Evolutionary conservation across 1,139 yeast genomes (phyloP).

Genomic region (Candida pseudocylindracea): DNA sequence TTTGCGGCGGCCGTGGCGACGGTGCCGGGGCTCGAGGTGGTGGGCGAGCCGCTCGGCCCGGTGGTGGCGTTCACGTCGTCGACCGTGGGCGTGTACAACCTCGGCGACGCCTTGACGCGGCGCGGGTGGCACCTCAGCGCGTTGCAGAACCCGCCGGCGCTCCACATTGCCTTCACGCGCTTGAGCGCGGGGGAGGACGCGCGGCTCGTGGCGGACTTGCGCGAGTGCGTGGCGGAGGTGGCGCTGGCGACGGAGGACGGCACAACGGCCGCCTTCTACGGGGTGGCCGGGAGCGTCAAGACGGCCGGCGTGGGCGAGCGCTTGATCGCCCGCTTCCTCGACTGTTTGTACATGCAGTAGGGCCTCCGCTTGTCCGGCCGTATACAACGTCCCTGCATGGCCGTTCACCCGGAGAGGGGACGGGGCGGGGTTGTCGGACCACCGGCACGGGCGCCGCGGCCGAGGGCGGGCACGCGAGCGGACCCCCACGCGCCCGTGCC

Average conservation of each 20-base stretch:
- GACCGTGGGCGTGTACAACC: conserved; percentile 40
- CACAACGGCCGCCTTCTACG: conserved; percentile 75
- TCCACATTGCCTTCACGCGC: conserved; percentile 74
- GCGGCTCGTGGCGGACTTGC: conserved; percentile 35
- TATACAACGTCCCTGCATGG: too few species aligned
- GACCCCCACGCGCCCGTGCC: too few species aligned
- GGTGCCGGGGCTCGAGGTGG: conserved; percentile 27
- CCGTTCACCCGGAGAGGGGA: too few species aligned
- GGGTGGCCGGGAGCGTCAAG: conserved; percentile 79
- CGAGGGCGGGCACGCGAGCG: too few species aligned
- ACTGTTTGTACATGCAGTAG: conserved; percentile 32
- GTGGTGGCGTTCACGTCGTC: conserved; percentile 44
- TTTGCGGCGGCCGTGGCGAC: conserved; percentile 24
- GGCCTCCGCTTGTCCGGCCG: too few species aligned
- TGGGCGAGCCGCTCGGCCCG: conserved; percentile 73
- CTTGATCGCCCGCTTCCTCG: conserved; percentile 59
- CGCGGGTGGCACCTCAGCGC: conserved; percentile 85
- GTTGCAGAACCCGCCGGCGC: conserved; percentile 73
- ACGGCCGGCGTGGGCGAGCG: conserved; percentile 75
- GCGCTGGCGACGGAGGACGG: conserved; percentile 11
- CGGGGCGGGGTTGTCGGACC: too few species aligned
- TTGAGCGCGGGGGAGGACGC: conserved; percentile 43
- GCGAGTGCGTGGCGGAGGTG: conserved; percentile 16
- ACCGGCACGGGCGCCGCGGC: too few species aligned
- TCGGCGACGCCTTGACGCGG: conserved; percentile 44